A percentile compares a stretch with the other conserved stretches of the same genome.
phyloP scores from a whole-genome alignment of 2,329 filamentous ascomycete genomes.

The Fusarium metavorans region DNA sequence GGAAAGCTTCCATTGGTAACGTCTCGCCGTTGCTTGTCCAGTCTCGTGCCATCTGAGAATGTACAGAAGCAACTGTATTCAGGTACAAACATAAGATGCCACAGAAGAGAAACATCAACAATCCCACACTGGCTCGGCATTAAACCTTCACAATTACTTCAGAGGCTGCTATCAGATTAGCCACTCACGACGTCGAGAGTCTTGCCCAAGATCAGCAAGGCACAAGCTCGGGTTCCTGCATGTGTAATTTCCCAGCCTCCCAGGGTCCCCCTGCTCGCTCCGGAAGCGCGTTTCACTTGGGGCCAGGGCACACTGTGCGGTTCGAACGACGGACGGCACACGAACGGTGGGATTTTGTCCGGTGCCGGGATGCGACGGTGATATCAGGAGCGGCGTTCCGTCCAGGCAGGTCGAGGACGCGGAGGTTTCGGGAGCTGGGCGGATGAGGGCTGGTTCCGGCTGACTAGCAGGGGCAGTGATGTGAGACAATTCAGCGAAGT shows the following conservation, averaged over 20 bases:
- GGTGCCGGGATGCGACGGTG: slow-evolving; percentile 5
- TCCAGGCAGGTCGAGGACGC: background rate
- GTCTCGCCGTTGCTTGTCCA: background rate
- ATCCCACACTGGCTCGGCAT: background rate
- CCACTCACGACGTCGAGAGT: background rate
- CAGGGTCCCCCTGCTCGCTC: slow-evolving; percentile 36
- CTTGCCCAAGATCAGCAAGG: slow-evolving; percentile 20
- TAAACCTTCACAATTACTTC: background rate
- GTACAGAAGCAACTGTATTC: background rate
- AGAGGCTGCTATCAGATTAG: background rate
- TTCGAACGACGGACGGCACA: background rate
- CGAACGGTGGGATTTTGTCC: slow-evolving; percentile 12
- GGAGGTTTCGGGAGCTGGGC: slow-evolving; percentile 4
- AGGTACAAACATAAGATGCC: background rate
- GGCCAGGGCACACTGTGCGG: slow-evolving; percentile 14
- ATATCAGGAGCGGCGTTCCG: background rate
- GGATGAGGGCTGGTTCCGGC: slow-evolving; percentile 9
- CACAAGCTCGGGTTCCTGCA: slow-evolving; percentile 38
- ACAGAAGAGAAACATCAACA: background rate
- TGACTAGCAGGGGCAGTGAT: slow-evolving; percentile 32
- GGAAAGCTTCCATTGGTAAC: background rate
- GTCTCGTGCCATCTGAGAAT: background rate
- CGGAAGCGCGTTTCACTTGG: slow-evolving; percentile 37
- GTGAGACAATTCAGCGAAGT: background rate
- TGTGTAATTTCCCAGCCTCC: slow-evolving; percentile 42